Evolutionary conservation across 768 basidiomycete species (phyloP).

Genomic region (Udeniomyces megalosporus): DNA sequence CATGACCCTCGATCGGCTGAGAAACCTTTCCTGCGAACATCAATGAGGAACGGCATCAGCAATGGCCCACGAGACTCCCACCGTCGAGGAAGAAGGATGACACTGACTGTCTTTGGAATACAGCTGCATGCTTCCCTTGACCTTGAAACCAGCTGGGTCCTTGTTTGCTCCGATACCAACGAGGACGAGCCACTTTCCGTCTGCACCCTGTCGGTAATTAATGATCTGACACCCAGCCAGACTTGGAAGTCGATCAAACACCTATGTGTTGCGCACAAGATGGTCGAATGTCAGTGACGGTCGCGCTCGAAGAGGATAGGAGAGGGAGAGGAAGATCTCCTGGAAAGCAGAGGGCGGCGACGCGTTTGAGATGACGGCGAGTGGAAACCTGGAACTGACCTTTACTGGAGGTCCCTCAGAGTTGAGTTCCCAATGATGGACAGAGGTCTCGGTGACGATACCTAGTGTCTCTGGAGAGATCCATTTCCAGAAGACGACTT

Average conservation of each 20-base stretch:
- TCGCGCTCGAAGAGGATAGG: too few species aligned
- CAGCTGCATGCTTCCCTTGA: conserved; percentile 95
- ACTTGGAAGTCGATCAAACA: conserved; percentile 92
- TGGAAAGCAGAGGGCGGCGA: too few species aligned
- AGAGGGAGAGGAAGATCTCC: too few species aligned
- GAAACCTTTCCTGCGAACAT: conserved; percentile 41
- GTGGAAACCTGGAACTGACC: conserved; percentile 18
- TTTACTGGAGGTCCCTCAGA: conserved; percentile 28
- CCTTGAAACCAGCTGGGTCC: conserved; percentile 67
- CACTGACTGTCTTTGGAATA: conserved; percentile 67
- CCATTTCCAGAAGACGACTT: conserved; percentile 99
- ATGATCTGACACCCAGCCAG: conserved; percentile 91
- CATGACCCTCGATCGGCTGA: conserved; percentile 97
- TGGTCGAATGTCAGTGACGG: too few species aligned
- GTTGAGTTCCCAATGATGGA: conserved; percentile 66
- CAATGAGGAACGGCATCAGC: not conserved
- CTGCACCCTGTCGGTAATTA: conserved; percentile 82
- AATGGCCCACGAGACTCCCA: too few species aligned
- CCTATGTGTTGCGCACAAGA: too few species aligned
- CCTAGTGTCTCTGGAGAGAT: conserved; percentile 78
- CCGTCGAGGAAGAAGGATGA: not conserved
- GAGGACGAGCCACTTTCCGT: conserved; percentile 95
- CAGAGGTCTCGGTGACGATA: conserved; percentile 83
- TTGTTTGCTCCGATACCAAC: conserved; percentile 91
- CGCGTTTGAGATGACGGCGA: too few species aligned